A percentile compares a stretch with the other conserved stretches of the same genome.
These are phyloP conservation scores for Starmerella sp. DNA, from an alignment of 805 yeast species.

Conservation along the genomic window DNA sequence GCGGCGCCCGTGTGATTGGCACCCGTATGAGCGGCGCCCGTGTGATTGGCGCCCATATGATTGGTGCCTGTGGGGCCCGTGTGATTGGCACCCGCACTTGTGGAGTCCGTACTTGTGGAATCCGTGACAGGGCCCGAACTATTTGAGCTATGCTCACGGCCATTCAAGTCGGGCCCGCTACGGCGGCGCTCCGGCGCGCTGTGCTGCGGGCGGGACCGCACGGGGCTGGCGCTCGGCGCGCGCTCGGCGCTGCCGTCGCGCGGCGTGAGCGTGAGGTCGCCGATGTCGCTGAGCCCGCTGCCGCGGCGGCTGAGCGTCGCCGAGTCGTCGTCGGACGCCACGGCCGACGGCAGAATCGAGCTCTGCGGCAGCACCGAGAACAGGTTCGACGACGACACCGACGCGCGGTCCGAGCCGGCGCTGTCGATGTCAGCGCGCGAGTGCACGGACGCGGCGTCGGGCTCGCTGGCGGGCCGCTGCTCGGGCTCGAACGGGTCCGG, in stretches of 20 bases:
- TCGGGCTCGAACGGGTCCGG: constrained; percentile 48
- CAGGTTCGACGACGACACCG: constrained; percentile 11
- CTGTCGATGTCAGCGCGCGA: neutral
- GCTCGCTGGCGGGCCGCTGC: neutral
- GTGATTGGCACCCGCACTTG: too few species aligned
- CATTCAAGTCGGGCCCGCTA: too few species aligned
- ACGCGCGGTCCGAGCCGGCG: neutral
- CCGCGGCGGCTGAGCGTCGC: constrained; percentile 4
- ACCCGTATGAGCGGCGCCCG: too few species aligned
- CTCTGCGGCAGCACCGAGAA: constrained; percentile 24
- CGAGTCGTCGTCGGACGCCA: constrained; percentile 9
- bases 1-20: too few species aligned
- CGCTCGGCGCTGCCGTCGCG: neutral
- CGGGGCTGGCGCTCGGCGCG: neutral
- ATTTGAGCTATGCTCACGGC: too few species aligned
- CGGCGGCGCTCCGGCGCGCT: too few species aligned
- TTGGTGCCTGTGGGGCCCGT: too few species aligned
- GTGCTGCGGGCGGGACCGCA: too few species aligned
- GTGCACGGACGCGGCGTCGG: neutral
- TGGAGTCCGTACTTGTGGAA: too few species aligned
- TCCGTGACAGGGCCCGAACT: too few species aligned
- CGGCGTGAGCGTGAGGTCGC: constrained; percentile 15
- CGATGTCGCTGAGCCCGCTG: constrained; percentile 9
- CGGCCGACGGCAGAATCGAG: constrained; percentile 23
- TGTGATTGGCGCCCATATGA: too few species aligned